Conservation (phyloP, 73 alveolate species). For the Paramecium octaurelia region DNA sequence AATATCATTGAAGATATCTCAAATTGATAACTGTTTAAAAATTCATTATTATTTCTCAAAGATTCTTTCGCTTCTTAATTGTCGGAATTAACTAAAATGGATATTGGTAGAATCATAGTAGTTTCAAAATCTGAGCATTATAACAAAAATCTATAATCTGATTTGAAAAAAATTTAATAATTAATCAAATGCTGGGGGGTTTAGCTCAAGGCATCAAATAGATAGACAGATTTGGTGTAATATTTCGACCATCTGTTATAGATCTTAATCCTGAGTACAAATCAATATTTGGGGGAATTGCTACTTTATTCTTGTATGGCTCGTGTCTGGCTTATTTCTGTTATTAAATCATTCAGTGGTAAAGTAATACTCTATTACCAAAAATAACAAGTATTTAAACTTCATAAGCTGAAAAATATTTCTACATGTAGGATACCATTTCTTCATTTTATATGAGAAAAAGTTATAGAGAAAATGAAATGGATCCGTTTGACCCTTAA, state of each 20-base stretch:
- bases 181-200: too few relatives aligned
- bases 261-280: background rate
- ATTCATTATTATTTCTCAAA: too few relatives aligned
- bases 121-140: too few relatives aligned
- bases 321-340: background rate
- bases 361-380: background rate
- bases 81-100: too few relatives aligned
- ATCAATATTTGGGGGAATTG: background rate
- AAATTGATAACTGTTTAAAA: too few relatives aligned
- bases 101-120: too few relatives aligned
- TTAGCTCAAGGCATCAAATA: background rate
- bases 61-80: too few relatives aligned
- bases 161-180: too few relatives aligned
- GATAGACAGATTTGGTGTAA: background rate
- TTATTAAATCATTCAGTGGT: background rate
- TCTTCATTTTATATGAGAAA: background rate
- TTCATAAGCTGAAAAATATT: background rate
- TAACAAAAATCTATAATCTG: too few relatives aligned
- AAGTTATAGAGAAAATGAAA: background rate
- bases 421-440: background rate
- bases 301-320: background rate
- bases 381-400: background rate
- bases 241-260: background rate
- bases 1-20: too few relatives aligned
- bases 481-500: conserved; percentile 10